Evolutionary conservation across 345 rosid genomes (phyloP).

Genomic region (Salix viminalis): DNA sequence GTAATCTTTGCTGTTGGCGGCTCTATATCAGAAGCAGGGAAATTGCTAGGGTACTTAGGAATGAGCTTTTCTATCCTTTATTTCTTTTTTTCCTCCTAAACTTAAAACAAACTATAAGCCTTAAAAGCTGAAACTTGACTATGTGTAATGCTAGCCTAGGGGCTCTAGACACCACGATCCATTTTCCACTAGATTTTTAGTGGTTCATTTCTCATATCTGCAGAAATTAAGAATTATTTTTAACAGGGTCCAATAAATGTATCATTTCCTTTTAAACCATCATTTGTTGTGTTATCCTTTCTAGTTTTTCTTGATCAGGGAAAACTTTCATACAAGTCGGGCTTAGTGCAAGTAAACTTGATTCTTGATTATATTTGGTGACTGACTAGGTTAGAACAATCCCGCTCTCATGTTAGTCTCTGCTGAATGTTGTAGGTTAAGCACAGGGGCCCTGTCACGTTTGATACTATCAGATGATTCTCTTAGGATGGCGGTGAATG

Average conservation of each 20-base stretch:
- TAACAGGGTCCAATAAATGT: not conserved
- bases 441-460: conserved; percentile 90
- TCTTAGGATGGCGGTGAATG: conserved; percentile 78
- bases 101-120: too few species aligned
- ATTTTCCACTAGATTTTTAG: not conserved
- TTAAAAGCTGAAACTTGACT: too few species aligned
- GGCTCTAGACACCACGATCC: not conserved
- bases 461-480: conserved; percentile 79
- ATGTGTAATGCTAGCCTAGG: too few species aligned
- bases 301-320: not conserved
- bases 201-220: not conserved
- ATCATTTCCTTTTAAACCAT: not conserved
- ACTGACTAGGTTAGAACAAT: not conserved
- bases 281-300: too few species aligned
- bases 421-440: conserved; percentile 51
- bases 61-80: too few species aligned
- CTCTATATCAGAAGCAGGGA: conserved; percentile 77
- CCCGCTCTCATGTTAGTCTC: not conserved
- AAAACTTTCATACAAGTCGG: not conserved
- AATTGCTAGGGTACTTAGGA: conserved; percentile 50
- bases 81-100: too few species aligned
- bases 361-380: not conserved
- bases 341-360: not conserved
- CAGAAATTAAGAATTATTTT: not conserved
- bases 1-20: conserved; percentile 67